A percentile compares a stretch with the other conserved stretches of the same genome.
phyloP scores from a whole-genome alignment of 2,329 filamentous ascomycete genomes.

The Colletotrichum falcatum region DNA sequence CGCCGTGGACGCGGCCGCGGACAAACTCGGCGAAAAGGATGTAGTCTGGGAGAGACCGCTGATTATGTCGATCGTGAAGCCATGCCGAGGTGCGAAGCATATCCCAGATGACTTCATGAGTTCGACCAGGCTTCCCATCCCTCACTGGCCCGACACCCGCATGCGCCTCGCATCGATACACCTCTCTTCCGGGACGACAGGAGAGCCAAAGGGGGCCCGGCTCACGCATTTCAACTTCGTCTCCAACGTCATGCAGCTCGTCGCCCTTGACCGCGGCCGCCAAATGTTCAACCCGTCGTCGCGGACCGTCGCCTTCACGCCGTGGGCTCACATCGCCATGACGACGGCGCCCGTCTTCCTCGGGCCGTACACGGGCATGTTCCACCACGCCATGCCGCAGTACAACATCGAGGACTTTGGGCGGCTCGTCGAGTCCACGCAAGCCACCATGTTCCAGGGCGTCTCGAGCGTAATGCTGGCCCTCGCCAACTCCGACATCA shows the following conservation, averaged over 20 bases:
- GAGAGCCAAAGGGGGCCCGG: slow-evolving; percentile 91
- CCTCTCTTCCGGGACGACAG: slow-evolving; percentile 77
- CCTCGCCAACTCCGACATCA: slow-evolving; percentile 52
- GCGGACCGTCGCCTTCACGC: slow-evolving; percentile 55
- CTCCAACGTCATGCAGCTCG: slow-evolving; percentile 67
- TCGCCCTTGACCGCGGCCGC: slow-evolving; percentile 48
- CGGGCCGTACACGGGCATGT: slow-evolving; percentile 57
- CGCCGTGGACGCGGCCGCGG: slow-evolving; percentile 49
- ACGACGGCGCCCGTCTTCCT: slow-evolving; percentile 59
- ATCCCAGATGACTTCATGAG: slow-evolving; percentile 51
- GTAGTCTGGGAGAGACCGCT: slow-evolving; percentile 51
- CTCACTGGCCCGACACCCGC: slow-evolving; percentile 51
- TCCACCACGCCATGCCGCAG: slow-evolving; percentile 57
- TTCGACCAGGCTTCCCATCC: slow-evolving; percentile 49
- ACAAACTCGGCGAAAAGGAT: slow-evolving; percentile 44
- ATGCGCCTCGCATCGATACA: slow-evolving; percentile 54
- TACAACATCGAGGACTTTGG: slow-evolving; percentile 53
- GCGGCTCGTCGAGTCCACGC: slow-evolving; percentile 50
- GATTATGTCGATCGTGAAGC: slow-evolving; percentile 51
- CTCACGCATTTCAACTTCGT: slow-evolving; percentile 87
- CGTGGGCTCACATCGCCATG: slow-evolving; percentile 58
- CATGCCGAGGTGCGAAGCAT: slow-evolving; percentile 45
- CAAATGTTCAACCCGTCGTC: slow-evolving; percentile 50
- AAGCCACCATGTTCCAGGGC: slow-evolving; percentile 54
- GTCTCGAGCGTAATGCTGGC: slow-evolving; percentile 54